Evolutionary conservation across 805 yeast species (phyloP).

Genomic region (Priceomyces castillae): DNA sequence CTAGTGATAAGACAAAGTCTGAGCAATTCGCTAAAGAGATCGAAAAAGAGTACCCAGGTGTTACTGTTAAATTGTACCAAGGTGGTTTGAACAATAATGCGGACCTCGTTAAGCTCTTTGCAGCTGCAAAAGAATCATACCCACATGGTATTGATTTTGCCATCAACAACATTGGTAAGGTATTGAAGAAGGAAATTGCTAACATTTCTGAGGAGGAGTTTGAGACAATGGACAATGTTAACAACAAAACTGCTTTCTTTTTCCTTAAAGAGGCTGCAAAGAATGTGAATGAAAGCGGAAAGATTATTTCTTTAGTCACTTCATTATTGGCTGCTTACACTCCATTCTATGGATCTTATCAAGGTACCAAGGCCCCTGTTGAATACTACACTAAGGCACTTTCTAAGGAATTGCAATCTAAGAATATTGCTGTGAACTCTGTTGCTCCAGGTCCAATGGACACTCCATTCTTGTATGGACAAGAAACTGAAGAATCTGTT

Average conservation of each 20-base stretch:
- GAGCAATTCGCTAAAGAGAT: slow-evolving; percentile 39
- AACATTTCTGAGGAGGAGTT: slow-evolving; percentile 55
- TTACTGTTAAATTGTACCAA: slow-evolving; percentile 42
- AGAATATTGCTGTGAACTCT: slow-evolving; percentile 49
- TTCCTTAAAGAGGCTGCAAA: slow-evolving; percentile 57
- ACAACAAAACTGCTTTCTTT: slow-evolving; percentile 60
- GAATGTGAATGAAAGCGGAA: slow-evolving; percentile 49
- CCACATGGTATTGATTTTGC: slow-evolving; percentile 57
- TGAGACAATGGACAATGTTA: slow-evolving; percentile 50
- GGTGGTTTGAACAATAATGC: slow-evolving; percentile 43
- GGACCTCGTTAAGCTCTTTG: slow-evolving; percentile 46
- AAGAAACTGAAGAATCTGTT: slow-evolving; percentile 52
- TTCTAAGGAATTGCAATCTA: slow-evolving; percentile 50
- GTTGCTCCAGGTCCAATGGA: slow-evolving; percentile 71
- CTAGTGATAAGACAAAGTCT: slow-evolving; percentile 32
- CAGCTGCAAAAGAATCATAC: slow-evolving; percentile 39
- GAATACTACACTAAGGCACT: slow-evolving; percentile 52
- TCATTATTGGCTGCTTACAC: slow-evolving; percentile 66
- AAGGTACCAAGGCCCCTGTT: slow-evolving; percentile 58
- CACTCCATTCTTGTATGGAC: slow-evolving; percentile 62
- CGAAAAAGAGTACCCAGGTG: slow-evolving; percentile 25
- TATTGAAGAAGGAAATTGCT: slow-evolving; percentile 56
- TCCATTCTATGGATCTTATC: slow-evolving; percentile 49
- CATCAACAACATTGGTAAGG: slow-evolving; percentile 67
- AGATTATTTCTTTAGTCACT: slow-evolving; percentile 56